Conservation (phyloP, 169 alveolate genomes). For the Prorocentrum cordatum region DNA sequence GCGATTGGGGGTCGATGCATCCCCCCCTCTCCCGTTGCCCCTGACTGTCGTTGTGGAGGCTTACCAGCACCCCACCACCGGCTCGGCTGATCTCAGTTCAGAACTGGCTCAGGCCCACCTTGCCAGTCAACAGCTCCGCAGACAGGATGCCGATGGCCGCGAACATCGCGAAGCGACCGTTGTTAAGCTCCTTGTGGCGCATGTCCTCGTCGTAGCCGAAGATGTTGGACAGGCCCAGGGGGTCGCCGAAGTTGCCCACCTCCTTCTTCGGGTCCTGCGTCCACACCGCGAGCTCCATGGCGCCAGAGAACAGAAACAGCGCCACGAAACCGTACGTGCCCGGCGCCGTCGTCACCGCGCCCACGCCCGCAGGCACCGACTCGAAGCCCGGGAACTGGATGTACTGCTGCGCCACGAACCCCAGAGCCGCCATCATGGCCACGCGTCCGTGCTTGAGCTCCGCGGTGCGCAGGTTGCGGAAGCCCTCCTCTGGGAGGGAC, state of each 20-base stretch:
- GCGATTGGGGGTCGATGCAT: too few relatives aligned
- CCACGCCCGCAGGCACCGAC: conserved; percentile 57
- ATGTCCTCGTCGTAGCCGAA: background rate
- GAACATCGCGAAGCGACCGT: conserved; percentile 19
- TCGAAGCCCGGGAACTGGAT: conserved; percentile 43
- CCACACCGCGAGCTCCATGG: conserved; percentile 10
- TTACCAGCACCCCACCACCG: too few relatives aligned
- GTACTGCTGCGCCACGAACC: background rate
- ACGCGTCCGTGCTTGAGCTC: conserved; percentile 19
- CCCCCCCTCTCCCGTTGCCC: too few relatives aligned
- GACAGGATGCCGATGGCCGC: conserved; percentile 11
- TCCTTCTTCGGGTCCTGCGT: background rate
- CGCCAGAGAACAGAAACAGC: conserved; percentile 6
- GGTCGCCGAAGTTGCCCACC: conserved; percentile 19
- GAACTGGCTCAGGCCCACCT: background rate
- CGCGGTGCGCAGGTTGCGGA: conserved; percentile 18
- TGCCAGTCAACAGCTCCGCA: conserved; percentile 17
- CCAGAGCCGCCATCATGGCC: conserved; percentile 41
- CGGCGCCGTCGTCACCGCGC: conserved; percentile 7
- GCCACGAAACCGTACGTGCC: conserved; percentile 24
- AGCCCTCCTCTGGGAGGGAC: conserved; percentile 10
- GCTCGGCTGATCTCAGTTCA: too few relatives aligned
- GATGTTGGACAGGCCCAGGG: background rate
- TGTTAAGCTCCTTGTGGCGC: background rate
- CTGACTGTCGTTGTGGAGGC: too few relatives aligned